A percentile compares a stretch with the other conserved stretches of the same genome.
Conservation (phyloP, 805 yeast species). For the Saccharomycopsis sp. region DNA sequence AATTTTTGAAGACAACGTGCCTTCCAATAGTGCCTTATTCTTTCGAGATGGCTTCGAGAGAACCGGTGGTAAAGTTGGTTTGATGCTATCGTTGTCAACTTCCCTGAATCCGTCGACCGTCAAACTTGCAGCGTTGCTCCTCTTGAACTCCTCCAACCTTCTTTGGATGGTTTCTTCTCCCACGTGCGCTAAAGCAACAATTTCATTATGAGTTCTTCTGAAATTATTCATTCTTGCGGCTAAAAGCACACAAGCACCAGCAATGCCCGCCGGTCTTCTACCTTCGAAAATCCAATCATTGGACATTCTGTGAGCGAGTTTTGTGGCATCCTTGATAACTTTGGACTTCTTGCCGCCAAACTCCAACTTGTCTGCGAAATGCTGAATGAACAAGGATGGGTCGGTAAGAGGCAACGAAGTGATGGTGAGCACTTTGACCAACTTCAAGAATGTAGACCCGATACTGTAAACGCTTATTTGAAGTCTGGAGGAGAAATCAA, state of each 20-base stretch:
- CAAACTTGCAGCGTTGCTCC: slow-evolving; percentile 63
- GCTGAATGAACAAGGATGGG: slow-evolving; percentile 88
- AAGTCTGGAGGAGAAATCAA: slow-evolving; percentile 84
- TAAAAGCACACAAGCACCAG: slow-evolving; percentile 87
- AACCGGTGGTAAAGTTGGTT: slow-evolving; percentile 74
- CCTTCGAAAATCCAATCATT: slow-evolving; percentile 96
- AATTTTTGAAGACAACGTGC: not conserved
- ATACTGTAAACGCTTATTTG: slow-evolving; percentile 89
- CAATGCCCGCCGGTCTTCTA: slow-evolving; percentile 95
- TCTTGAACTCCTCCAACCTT: slow-evolving; percentile 78
- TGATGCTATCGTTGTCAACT: slow-evolving; percentile 24
- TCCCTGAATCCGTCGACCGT: slow-evolving; percentile 69
- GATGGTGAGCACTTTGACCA: slow-evolving; percentile 80
- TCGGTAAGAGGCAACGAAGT: slow-evolving; percentile 79
- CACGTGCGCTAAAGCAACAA: slow-evolving; percentile 90
- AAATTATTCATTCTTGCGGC: slow-evolving; percentile 97
- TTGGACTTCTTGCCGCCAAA: slow-evolving; percentile 66
- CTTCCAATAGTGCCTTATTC: slow-evolving; percentile 4
- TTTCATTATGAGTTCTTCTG: slow-evolving; percentile 84
- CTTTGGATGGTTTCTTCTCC: slow-evolving; percentile 91
- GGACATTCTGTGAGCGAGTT: slow-evolving; percentile 83
- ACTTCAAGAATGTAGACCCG: slow-evolving; percentile 90
- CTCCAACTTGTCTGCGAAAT: slow-evolving; percentile 81
- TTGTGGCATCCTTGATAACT: slow-evolving; percentile 81
- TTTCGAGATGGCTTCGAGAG: slow-evolving; percentile 33